These are phyloP conservation scores for Kwoniella heveanensis DNA, from an alignment of 768 basidiomycete species.

Conservation along the genomic window DNA sequence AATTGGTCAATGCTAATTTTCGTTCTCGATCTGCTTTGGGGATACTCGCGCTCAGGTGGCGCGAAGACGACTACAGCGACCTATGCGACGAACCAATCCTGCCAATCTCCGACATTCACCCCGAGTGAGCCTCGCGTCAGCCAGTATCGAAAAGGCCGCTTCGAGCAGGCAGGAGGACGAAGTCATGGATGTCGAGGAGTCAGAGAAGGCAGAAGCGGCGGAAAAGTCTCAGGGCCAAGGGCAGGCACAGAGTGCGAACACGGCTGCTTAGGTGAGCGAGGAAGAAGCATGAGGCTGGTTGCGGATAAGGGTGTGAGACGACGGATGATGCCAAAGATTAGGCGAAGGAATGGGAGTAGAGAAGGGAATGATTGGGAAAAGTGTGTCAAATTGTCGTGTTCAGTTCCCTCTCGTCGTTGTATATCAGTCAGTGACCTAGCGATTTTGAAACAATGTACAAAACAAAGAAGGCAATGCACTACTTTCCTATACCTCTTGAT, in stretches of 20 bases:
- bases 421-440: no score
- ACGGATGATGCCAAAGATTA: no score
- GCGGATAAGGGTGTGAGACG: no score
- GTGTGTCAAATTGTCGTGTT: no score
- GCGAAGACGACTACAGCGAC: constrained; percentile 83
- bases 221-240: no score
- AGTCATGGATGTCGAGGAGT: constrained; percentile 59
- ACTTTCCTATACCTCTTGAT: no score
- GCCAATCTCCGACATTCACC: constrained; percentile 68
- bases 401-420: no score
- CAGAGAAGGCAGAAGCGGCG: constrained; percentile 60
- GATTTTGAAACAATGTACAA: no score
- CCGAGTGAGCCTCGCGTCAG: constrained; percentile 80
- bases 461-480: no score
- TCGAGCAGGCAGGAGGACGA: constrained; percentile 77
- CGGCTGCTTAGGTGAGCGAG: neutral
- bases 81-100: constrained; percentile 65
- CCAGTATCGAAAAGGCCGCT: constrained; percentile 82
- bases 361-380: no score
- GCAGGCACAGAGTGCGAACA: constrained; percentile 7
- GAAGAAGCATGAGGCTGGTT: neutral
- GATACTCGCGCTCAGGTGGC: constrained; percentile 61
- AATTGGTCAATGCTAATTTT: no score
- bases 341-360: no score
- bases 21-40: neutral